Base-by-base conservation (phyloP, 2,329 filamentous ascomycete species). In the Stagonosporopsis cucurbitacearum region DNA sequence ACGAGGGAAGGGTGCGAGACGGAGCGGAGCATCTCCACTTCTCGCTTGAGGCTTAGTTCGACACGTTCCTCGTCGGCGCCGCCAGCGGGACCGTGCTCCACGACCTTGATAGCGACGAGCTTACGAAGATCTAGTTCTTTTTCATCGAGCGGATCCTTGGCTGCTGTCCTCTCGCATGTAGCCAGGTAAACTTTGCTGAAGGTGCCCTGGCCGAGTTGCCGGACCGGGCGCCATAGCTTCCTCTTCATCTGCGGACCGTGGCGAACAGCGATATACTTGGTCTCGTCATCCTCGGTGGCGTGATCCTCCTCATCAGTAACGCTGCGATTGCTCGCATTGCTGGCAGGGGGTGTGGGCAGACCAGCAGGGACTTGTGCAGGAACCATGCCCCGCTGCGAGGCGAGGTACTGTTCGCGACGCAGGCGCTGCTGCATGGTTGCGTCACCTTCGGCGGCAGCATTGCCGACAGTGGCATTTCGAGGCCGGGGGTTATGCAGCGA, bases 131-230 rank as follows among this genome's bases (percentile, higher is more conserved):
- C 81, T 43, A 86, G 81, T 57, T 72, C 60, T 36, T 77, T 71
- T 71, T 82, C 81, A 67, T 80, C 70, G 71, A 74, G 77, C 60
- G 71, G 77, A 71, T 65, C 72, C 61, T 62, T 75, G 67, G 66
- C 69, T 54, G 66, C 65, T 26, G 77, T 76, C 36, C 86, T 83
- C 70, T 96, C 87, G 67, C 90, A 92, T 11, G 93, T 96, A 4
- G 93, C 95, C 37, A 99, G 81, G 78, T 96, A 89, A 19, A 99
- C 95, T 69, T 91, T 91, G 73, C 93, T 97, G 75, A 99, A 99
- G 0, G 95, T 97, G 33, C 95, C 95, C 67, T 96, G 91, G 5
- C 95, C 95, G 6, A 99, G 83, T 62, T 88, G 80, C 55, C 90
- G 88, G 35, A 99, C 78, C 12, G 89, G 89, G 63, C 90, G 86